Evolutionary conservation across 495 filamentous ascomycete genomes (phyloP).

Genomic region (Parachaetomium inaequale): DNA sequence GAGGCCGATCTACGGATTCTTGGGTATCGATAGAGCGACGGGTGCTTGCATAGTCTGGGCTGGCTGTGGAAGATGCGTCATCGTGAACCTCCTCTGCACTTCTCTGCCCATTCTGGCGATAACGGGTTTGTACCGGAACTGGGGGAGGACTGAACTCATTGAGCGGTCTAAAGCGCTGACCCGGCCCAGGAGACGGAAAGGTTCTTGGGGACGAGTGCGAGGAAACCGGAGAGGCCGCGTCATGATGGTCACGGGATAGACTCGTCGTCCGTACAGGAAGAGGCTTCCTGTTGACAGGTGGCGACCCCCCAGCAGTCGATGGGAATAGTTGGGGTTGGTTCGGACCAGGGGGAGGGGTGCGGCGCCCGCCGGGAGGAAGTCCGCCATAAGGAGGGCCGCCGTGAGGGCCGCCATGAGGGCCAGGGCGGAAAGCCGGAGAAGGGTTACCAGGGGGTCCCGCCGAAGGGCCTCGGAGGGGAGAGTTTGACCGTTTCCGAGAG

Average conservation of each 20-base stretch:
- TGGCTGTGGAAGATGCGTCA: conserved; percentile 47
- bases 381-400: conserved; percentile 22
- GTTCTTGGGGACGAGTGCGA: conserved; percentile 23
- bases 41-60: conserved; percentile 67
- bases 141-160: conserved; percentile 21
- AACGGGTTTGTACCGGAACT: conserved; percentile 15
- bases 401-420: conserved; percentile 9
- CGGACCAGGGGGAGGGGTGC: conserved; percentile 36
- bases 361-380: conserved; percentile 33
- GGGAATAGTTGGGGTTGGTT: conserved; percentile 23
- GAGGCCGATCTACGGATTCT: conserved; percentile 62
- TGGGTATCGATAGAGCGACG: conserved; percentile 60
- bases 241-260: conserved; percentile 32
- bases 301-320: conserved; percentile 31
- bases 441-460: conserved; percentile 8
- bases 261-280: conserved; percentile 50
- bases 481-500: conserved; percentile 33
- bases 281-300: conserved; percentile 55
- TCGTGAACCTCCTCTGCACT: conserved; percentile 45
- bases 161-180: conserved; percentile 36
- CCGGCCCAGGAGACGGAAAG: neutral
- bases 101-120: conserved; percentile 35
- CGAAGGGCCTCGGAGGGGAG: conserved; percentile 28
- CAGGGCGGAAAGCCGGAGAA: conserved; percentile 14
- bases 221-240: conserved; percentile 25